Evolutionary conservation across 495 filamentous ascomycete genomes (phyloP), one percentile per base, ranked within the genome.

Genomic region (Trichoderma virens): DNA sequence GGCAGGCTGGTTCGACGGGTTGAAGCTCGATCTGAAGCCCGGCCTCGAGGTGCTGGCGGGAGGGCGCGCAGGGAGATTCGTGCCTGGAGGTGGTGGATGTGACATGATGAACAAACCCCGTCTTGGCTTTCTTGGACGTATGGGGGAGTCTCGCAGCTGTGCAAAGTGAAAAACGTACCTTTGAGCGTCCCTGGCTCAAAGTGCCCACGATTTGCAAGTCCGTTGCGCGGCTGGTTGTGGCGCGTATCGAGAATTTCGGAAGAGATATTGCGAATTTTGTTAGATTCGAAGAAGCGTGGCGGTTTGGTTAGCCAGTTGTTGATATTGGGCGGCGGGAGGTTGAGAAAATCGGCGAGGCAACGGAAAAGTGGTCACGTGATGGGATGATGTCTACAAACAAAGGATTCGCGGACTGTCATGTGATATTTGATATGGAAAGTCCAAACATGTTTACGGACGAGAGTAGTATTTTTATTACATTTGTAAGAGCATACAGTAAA

Each of bases 71-170:
- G 93, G 93, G 39, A 97, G 88, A 61, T 76, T 75, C 71, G 89
- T 83, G 88, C 91, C 91, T 89, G 92, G 90, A 87, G 90, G 90
- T 70, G 90, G 90, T 71, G 90, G 89, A 83, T 92, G 92, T 76
- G 92, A 88, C 92, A 96, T 95, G 88, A 89, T 92, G 89, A 92
- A 92, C 78, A n/a, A n/a, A 62, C 23, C 31, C 28, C 18, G 32
- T 35, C 6, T n/a, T 30, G n/a, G 5, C 85, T 82, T 39, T 76
- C 78, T 81, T 80, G 78, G 81, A 56, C 75, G 68, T 72, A 60
- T 66, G 70, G 65, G 70, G 69, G 70, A 65, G 67, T 63, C 61
- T 61, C 67, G 51, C 68, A 38, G 43, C 62, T 68, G 68, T 68
- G 70, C 70, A 65, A 69, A 70, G 66, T 20, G 66, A 70, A 67